Evolutionary conservation across 2,329 filamentous ascomycete species (phyloP).

Genomic region (Ploettnerulaceae sp.): DNA sequence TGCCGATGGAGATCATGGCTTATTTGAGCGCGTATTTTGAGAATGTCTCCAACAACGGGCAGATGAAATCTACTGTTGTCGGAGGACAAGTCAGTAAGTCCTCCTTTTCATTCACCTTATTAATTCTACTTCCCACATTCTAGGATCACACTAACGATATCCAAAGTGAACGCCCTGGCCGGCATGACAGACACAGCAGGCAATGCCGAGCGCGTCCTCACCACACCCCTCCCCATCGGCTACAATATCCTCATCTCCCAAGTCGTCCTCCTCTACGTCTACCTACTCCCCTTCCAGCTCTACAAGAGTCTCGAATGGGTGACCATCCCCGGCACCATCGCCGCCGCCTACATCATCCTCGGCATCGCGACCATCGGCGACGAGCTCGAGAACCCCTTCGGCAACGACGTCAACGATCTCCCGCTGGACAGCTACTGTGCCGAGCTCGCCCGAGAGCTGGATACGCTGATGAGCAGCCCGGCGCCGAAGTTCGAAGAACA

Average conservation of each 20-base stretch:
- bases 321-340: slow-evolving; percentile 70
- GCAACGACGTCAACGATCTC: slow-evolving; percentile 76
- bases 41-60: slow-evolving; percentile 32
- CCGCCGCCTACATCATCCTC: slow-evolving; percentile 76
- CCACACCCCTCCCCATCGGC: slow-evolving; percentile 75
- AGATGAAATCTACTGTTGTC: slow-evolving; percentile 32
- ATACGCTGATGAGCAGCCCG: slow-evolving; percentile 49
- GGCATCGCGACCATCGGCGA: slow-evolving; percentile 70
- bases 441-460: slow-evolving; percentile 68
- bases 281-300: slow-evolving; percentile 79
- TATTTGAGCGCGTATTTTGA: slow-evolving; percentile 50
- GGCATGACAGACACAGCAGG: slow-evolving; percentile 67
- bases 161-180: slow-evolving; percentile 40
- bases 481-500: slow-evolving; percentile 18
- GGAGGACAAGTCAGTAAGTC: slow-evolving; percentile 24
- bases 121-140: background rate
- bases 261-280: slow-evolving; percentile 80
- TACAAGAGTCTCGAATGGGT: slow-evolving; percentile 60
- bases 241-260: slow-evolving; percentile 82
- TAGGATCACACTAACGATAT: background rate
- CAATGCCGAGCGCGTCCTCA: slow-evolving; percentile 71
- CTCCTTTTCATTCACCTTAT: slow-evolving; percentile 29
- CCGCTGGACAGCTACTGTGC: slow-evolving; percentile 73
- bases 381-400: slow-evolving; percentile 84
- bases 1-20: slow-evolving; percentile 74